phyloP scores from a whole-genome alignment of 2,329 filamentous ascomycete genomes.

The Aciculosporium take region DNA sequence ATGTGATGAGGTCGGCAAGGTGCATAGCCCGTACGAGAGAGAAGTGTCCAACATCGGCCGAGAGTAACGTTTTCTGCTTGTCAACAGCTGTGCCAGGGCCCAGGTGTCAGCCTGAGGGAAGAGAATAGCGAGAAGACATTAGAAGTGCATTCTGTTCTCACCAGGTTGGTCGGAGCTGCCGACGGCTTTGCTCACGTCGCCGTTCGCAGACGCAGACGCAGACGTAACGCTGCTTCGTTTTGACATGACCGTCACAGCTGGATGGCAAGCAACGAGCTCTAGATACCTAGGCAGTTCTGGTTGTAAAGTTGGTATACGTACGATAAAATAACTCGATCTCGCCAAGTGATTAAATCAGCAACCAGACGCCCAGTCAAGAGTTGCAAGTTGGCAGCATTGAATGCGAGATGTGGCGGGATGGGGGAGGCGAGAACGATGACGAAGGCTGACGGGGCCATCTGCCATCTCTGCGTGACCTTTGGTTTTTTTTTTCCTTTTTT shows the following conservation, averaged over 20 bases:
- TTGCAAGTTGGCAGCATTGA: too few relatives aligned
- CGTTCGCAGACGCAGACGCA: constrained; percentile 15
- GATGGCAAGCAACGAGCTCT: not conserved
- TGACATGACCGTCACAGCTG: constrained; percentile 39
- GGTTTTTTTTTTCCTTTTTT: too few relatives aligned
- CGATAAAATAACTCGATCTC: not conserved
- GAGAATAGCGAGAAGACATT: not conserved
- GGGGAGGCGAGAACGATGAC: constrained; percentile 18
- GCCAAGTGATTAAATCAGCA: not conserved
- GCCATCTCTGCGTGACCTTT: too few relatives aligned
- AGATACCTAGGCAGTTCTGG: not conserved
- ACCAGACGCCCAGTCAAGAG: not conserved
- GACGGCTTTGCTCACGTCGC: constrained; percentile 16
- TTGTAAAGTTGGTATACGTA: not conserved
- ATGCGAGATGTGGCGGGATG: not conserved
- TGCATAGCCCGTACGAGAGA: constrained; percentile 55
- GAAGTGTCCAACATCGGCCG: constrained; percentile 59
- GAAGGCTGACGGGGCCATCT: too few relatives aligned
- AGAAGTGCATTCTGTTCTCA: constrained; percentile 11
- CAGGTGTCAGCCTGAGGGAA: not conserved
- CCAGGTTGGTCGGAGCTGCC: constrained; percentile 17
- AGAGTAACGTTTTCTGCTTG: constrained; percentile 64
- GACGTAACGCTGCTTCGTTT: constrained; percentile 38
- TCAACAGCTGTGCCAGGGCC: constrained; percentile 38
- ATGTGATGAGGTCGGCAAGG: constrained; percentile 70